phyloP scores from a whole-genome alignment of 208 protist species.

The Trypanosoma cruzi region DNA sequence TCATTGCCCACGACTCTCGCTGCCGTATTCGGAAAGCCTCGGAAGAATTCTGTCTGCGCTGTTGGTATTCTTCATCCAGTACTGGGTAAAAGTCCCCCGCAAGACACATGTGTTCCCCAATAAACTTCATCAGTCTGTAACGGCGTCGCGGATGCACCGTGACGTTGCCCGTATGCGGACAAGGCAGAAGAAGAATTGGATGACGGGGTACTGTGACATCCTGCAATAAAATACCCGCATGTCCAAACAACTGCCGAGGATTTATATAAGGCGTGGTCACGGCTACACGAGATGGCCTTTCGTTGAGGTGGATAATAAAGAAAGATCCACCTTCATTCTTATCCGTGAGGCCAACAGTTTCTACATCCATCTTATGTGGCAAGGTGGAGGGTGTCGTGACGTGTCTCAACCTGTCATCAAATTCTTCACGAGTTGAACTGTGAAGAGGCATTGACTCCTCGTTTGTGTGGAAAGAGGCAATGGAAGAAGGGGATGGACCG shows the following conservation, averaged over 20 bases:
- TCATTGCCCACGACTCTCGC: conserved; percentile 21
- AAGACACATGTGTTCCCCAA: conserved; percentile 61
- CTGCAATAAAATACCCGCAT: conserved; percentile 29
- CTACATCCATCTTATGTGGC: background rate
- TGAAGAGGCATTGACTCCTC: background rate
- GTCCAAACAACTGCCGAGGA: conserved; percentile 20
- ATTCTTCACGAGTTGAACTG: background rate
- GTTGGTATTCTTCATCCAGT: background rate
- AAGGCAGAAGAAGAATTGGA: conserved; percentile 56
- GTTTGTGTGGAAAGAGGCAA: background rate
- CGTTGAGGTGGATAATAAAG: conserved; percentile 35
- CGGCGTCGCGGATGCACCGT: conserved; percentile 42
- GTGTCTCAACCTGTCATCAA: background rate
- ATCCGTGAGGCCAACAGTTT: background rate
- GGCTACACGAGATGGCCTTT: conserved; percentile 7
- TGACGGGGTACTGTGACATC: conserved; percentile 18
- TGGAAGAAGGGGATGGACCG: background rate
- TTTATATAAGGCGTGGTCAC: conserved; percentile 28
- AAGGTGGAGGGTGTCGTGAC: background rate
- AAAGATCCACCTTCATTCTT: background rate
- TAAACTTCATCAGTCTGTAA: conserved; percentile 66
- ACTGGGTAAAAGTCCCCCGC: conserved; percentile 26
- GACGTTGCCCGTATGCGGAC: conserved; percentile 46
- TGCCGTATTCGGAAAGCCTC: background rate
- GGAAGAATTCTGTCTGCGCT: background rate